Conservation (phyloP, 805 yeast species). For the Starmerella potacharoeniae region DNA sequence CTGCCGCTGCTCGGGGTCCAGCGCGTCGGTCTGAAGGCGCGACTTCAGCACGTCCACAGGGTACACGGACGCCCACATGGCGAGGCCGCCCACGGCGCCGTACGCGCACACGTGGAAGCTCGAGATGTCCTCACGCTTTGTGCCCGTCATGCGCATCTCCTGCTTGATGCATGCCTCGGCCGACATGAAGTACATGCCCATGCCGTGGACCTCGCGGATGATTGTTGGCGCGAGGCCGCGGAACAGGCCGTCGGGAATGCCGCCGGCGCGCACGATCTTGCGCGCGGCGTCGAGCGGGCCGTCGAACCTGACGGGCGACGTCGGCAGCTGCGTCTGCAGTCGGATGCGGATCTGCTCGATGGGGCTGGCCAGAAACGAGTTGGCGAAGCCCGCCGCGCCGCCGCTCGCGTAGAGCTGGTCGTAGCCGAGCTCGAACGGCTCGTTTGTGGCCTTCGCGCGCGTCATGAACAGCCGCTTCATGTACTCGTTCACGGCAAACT, state of each 20-base stretch:
- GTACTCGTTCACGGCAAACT: conserved; percentile 86
- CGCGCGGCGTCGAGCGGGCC: conserved; percentile 69
- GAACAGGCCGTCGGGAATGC: conserved; percentile 49
- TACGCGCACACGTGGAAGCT: conserved; percentile 75
- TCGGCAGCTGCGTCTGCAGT: conserved; percentile 71
- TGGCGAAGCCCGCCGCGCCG: conserved; percentile 83
- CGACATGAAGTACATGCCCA: conserved; percentile 75
- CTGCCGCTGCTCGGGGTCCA: conserved; percentile 45
- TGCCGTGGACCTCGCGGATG: conserved; percentile 73
- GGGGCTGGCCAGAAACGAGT: conserved; percentile 81
- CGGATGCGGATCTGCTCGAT: conserved; percentile 92
- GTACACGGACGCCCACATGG: conserved; percentile 74
- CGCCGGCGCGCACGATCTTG: conserved; percentile 44
- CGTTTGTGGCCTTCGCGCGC: conserved; percentile 20
- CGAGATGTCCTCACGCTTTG: conserved; percentile 62
- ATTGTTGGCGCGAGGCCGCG: conserved; percentile 78
- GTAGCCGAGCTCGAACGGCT: conserved; percentile 30
- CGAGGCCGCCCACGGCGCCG: conserved; percentile 87
- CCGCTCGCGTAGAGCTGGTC: conserved; percentile 74
- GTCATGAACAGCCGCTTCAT: conserved; percentile 69
- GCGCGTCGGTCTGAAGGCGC: conserved; percentile 66
- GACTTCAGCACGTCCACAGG: conserved; percentile 91
- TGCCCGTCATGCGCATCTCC: conserved; percentile 40
- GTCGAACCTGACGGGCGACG: conserved; percentile 36
- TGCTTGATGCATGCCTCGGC: conserved; percentile 77